A percentile compares a stretch with the other conserved stretches of the same genome.
phyloP scores from a whole-genome alignment of 2,329 filamentous ascomycete genomes.

The Colletotrichum sp. region DNA sequence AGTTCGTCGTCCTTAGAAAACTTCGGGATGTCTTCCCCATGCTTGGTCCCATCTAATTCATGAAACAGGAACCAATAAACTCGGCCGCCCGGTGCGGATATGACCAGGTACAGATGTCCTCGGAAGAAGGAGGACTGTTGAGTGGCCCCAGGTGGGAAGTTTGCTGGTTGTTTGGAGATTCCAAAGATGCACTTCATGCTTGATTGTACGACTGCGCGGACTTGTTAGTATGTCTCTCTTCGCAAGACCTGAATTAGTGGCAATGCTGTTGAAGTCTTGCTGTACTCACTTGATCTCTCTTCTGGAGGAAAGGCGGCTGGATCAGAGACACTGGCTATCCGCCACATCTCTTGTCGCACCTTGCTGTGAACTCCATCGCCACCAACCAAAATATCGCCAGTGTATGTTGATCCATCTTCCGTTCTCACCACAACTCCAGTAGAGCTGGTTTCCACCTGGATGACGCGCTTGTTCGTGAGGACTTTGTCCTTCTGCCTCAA shows the following conservation, averaged over 20 bases:
- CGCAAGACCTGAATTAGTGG: neutral
- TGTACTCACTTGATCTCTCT: conserved; percentile 20
- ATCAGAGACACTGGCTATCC: conserved; percentile 22
- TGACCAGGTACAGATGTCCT: conserved; percentile 28
- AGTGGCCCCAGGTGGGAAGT: neutral
- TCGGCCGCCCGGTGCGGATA: conserved; percentile 31
- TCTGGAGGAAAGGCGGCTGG: conserved; percentile 25
- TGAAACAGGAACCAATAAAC: conserved; percentile 42
- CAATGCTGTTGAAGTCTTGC: accelerated
- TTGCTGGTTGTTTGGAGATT: conserved; percentile 29
- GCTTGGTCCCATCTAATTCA: conserved; percentile 29
- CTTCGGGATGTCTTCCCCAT: conserved; percentile 34
- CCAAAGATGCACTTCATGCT: conserved; percentile 39
- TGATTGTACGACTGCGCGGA: neutral
- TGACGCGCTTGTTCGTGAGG: conserved; percentile 16
- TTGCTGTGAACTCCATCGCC: conserved; percentile 46
- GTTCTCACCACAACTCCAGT: conserved; percentile 31
- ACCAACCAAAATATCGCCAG: conserved; percentile 40
- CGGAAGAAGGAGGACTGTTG: conserved; percentile 16
- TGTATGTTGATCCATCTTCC: conserved; percentile 29
- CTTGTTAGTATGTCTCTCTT: neutral
- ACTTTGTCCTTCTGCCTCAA: conserved; percentile 31
- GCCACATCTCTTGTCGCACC: conserved; percentile 34
- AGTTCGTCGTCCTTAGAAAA: conserved; percentile 36
- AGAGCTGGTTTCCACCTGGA: neutral